phyloP scores from a whole-genome alignment of 441 rosid species.

The Corymbia calophylla region DNA sequence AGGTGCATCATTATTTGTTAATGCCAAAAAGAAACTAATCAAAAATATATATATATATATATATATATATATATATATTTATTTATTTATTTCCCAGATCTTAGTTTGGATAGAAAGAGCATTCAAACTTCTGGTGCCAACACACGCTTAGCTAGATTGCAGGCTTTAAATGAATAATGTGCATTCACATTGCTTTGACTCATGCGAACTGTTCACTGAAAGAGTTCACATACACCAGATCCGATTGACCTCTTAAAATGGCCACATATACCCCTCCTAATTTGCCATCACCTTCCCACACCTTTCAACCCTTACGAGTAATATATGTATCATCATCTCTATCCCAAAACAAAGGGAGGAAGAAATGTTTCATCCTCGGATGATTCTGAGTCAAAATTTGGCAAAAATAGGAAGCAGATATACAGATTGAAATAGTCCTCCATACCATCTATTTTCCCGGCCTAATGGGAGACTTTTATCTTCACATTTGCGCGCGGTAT shows the following conservation, averaged over 20 bases:
- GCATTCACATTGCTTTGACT: too few species aligned
- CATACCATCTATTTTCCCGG: not conserved
- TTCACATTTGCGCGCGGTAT: not conserved
- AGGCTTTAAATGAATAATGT: not conserved
- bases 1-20: too few species aligned
- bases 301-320: not conserved
- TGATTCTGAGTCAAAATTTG: not conserved
- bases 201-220: not conserved
- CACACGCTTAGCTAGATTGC: not conserved
- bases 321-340: not conserved
- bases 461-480: not conserved
- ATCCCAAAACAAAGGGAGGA: not conserved
- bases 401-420: not conserved
- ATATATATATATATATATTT: too few species aligned
- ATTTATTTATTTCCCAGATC: not conserved
- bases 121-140: not conserved
- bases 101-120: not conserved
- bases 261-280: not conserved
- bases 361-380: not conserved
- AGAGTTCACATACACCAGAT: not conserved
- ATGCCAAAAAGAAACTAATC: too few species aligned
- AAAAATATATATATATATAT: too few species aligned
- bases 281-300: not conserved
- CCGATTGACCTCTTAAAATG: not conserved
- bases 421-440: not conserved